A percentile compares a stretch with the other conserved stretches of the same genome.
Evolutionary conservation across 371 early-diverging fungal species (phyloP).

Genomic region (Mucor lusitanicus): DNA sequence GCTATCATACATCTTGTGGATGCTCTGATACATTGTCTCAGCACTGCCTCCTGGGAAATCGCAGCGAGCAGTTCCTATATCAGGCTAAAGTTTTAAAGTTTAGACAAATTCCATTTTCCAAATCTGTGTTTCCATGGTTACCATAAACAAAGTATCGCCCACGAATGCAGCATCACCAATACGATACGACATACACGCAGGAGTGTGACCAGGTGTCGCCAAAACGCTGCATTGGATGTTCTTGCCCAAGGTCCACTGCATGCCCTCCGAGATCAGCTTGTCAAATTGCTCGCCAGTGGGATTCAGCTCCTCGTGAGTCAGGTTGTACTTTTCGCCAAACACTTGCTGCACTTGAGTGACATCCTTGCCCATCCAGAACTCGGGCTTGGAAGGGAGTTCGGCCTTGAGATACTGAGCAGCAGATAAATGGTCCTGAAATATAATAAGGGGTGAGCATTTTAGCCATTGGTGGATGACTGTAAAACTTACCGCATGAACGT

Average conservation of each 20-base stretch:
- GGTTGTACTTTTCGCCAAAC: slow-evolving; percentile 41
- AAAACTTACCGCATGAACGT: slow-evolving; percentile 46
- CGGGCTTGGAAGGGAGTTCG: slow-evolving; percentile 35
- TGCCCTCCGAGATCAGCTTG: slow-evolving; percentile 23
- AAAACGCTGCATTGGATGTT: slow-evolving; percentile 41
- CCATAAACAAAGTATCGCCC: slow-evolving; percentile 54
- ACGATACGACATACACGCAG: slow-evolving; percentile 47
- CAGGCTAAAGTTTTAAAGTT: slow-evolving; percentile 33
- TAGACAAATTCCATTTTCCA: neutral
- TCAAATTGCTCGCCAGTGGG: slow-evolving; percentile 43
- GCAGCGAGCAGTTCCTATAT: slow-evolving; percentile 52
- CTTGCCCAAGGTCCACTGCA: slow-evolving; percentile 41
- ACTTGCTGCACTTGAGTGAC: slow-evolving; percentile 44
- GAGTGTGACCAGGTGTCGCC: slow-evolving; percentile 50
- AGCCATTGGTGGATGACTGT: neutral
- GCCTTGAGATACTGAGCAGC: slow-evolving; percentile 40
- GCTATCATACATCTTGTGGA: slow-evolving; percentile 40
- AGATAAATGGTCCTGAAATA: slow-evolving; percentile 51
- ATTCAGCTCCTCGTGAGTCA: slow-evolving; percentile 20
- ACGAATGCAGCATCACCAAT: slow-evolving; percentile 53
- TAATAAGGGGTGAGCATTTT: neutral
- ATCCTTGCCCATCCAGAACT: slow-evolving; percentile 41
- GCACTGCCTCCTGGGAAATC: slow-evolving; percentile 57
- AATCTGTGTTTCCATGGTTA: slow-evolving; percentile 6
- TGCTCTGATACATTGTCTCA: slow-evolving; percentile 38